Evolutionary conservation across 257 asterid genomes (phyloP), one percentile per base, ranked within the genome.

Genomic region (Echium plantagineum): DNA sequence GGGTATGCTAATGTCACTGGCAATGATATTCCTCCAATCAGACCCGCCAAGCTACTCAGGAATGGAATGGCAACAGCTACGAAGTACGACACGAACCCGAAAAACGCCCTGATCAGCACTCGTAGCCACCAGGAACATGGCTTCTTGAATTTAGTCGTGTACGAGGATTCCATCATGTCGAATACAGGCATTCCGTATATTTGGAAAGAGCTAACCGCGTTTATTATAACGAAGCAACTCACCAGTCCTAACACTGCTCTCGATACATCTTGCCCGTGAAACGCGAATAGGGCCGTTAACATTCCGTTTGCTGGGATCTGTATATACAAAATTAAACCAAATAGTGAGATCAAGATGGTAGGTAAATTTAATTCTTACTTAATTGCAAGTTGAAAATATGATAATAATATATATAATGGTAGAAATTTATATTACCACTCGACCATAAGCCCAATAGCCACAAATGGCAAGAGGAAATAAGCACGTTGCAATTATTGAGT

Each of bases 101-200:
- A 85, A 62, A 81, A 17, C 2, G 81, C 80, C 55, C 96, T 71
- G 26, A 82, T 63, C 12, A 69, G 38, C 0, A 64, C 71, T 52
- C 97, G 78, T 9, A 87, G 81, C 98, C 98, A 87, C 96, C 94
- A 80, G 0, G 98, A 81, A 55, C 95, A 83, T 7, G 96, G 77
- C 70, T 70, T 77, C 76, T 87, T 90, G 72, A 66, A 73, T 73
- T 71, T 75, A 2, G 12, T 67, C 0, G 93, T 85, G 84, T 71
- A 83, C 0, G 53, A 48, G 2, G 98, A 90, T 57, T 90, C 98
- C 77, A 83, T 80, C 49, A 64, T 78, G 5, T 90, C 98, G 15
- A 76, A 90, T 80, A 75, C 77, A 0, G 95, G 96, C 98, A 90
- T 90, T 5, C 85, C 95, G 47, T 90, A 90, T 28, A 90, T 54